Base-by-base conservation (phyloP, 1,284 basidiomycete genomes). In the Phylloboletellus chloephorus region DNA sequence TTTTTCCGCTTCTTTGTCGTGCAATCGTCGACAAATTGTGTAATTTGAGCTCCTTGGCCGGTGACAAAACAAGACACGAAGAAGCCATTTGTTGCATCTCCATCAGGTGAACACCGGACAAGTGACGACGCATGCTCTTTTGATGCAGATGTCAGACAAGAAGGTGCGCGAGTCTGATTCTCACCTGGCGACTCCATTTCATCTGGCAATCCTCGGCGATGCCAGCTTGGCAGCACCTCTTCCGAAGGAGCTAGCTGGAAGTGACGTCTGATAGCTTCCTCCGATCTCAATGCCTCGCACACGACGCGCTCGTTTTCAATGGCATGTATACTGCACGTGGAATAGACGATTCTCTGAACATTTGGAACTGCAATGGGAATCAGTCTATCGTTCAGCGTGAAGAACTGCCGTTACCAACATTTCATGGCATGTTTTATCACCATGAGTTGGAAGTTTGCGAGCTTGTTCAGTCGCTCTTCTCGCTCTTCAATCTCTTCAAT, bases 381-480 rank as follows among this genome's bases (percentile, higher is more conserved):
- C 28, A 60, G 47, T 24, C n/a, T 33, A 21, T 29, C 17, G 24
- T 45, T 39, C 9, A 7, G 17, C 31, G 39, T 32, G 36, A 47
- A 40, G 35, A n/a, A 47, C 12, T 21, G 57, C 74, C 58, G 58
- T 15, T 17, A 59, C 56, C 3, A 8, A 91, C 91, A 98, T 61
- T 82, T 83, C 82, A 98, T 92, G 7, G 95, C 95, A 58, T 98
- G 96, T 52, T 78, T 79, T 53, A 98, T 82, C 80, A 98, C 94
- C 61, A 79, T 74, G n/a, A 91, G 71, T 58, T 98, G 96, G 64
- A 97, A 97, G 9, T 73, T 67, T 2, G 90, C 80, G 16, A 97
- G 75, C 51, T 89, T 90, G 49, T 78, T 74, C 31, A 97, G 71
- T 21, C 93, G 81, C 35, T 78, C 77, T 41, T 80, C 75, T 42